Evolutionary conservation across 129 eudicot genomes (phyloP).

Genomic region (Chrysanthemum lavandulifolium): DNA sequence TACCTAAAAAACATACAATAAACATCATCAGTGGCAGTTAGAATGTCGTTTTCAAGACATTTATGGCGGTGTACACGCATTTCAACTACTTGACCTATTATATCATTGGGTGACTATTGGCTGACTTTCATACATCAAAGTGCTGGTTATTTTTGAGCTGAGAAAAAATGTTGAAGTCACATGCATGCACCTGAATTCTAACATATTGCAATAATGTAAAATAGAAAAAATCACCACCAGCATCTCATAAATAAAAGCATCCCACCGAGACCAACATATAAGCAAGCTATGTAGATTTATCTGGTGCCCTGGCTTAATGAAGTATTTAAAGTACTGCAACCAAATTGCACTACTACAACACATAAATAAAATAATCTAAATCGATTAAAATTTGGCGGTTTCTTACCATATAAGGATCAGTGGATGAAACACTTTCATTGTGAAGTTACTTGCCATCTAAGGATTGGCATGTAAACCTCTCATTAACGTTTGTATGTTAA

Average conservation of each 20-base stretch:
- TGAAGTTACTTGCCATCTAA: conserved; percentile 31
- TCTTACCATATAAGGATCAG: conserved; percentile 48
- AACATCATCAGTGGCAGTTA: neutral
- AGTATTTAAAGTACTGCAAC: neutral
- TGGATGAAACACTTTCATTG: conserved; percentile 25
- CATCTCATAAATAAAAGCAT: no score
- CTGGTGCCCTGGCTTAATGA: neutral
- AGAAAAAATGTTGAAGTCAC: no score
- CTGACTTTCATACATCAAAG: no score
- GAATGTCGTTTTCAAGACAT: neutral
- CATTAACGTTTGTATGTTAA: no score
- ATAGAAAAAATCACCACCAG: no score
- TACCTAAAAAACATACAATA: conserved; percentile 18
- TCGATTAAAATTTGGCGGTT: neutral
- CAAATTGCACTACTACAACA: neutral
- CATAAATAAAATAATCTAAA: neutral
- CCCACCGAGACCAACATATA: neutral
- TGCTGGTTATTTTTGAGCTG: no score
- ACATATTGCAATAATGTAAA: no score
- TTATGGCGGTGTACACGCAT: neutral
- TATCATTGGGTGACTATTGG: no score
- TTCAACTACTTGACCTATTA: no score
- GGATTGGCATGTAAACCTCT: conserved; percentile 16
- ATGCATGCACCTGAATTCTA: no score
- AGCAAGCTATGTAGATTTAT: neutral